Conservation (phyloP, 345 rosid species). For the Heritiera littoralis region DNA sequence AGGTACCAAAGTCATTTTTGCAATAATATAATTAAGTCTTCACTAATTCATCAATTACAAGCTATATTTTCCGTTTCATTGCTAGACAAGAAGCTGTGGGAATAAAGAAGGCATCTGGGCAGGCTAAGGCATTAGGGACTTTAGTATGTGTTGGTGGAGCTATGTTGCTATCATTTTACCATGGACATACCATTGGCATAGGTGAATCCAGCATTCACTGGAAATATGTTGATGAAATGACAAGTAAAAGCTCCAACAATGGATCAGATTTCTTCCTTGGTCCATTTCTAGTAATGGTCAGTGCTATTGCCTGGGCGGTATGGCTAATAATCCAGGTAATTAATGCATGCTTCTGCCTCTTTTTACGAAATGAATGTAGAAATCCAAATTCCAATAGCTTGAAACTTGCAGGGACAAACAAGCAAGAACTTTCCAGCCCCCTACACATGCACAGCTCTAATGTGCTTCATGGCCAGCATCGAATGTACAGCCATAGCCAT, state of each 20-base stretch:
- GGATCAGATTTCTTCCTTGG: conserved; percentile 59
- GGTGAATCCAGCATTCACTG: conserved; percentile 75
- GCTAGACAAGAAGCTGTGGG: conserved; percentile 72
- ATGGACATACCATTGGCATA: conserved; percentile 55
- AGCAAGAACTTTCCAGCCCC: conserved; percentile 75
- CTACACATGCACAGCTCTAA: conserved; percentile 69
- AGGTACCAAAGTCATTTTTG: conserved; percentile 38
- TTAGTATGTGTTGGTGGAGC: conserved; percentile 81
- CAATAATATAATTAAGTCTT: background rate
- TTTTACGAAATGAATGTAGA: background rate
- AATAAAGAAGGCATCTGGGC: conserved; percentile 61
- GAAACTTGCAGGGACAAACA: conserved; percentile 51
- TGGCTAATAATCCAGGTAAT: conserved; percentile 80
- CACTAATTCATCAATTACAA: background rate
- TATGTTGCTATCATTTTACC: conserved; percentile 88
- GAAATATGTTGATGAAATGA: conserved; percentile 55
- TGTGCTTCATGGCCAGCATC: conserved; percentile 72
- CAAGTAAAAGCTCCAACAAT: conserved; percentile 19
- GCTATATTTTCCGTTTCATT: background rate
- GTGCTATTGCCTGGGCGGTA: conserved; percentile 60
- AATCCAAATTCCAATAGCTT: background rate
- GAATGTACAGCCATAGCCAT: conserved; percentile 53
- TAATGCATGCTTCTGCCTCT: conserved; percentile 21
- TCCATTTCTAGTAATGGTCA: conserved; percentile 57
- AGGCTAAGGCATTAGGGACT: conserved; percentile 83